Base-by-base conservation (phyloP, 2,329 filamentous ascomycete genomes). In the Pestalotiopsis sp. region DNA sequence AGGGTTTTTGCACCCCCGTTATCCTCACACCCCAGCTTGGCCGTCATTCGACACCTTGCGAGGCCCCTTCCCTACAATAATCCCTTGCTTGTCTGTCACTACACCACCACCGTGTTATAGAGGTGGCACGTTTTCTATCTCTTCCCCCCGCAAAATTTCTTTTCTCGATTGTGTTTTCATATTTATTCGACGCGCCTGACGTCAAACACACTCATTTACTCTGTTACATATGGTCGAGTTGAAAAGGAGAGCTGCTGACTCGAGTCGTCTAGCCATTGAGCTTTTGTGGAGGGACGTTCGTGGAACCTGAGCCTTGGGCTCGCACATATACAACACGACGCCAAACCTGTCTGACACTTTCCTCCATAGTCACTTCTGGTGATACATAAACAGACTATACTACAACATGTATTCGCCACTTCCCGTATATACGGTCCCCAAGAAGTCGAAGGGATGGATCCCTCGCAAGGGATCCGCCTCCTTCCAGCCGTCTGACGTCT, bases 391-490 rank as follows among this genome's bases (percentile, higher is more conserved):
- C 31, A 62, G 25, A 41, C 14, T 62, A 65, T 65, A 57, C 67
- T 69, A 69, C 70, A 69, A 66, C 52, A 78, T 78, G 76, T 77
- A 72, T 69, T 75, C 74, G 64, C 71, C 74, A 64, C 71, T 71
- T 65, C 71, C 76, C 17, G 62, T 70, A 20, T 73, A 74, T 38
- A 56, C 72, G 52, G 72, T 70, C 56, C 71, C 71, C 63, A 76
- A 74, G 17, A 62, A 62, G 73, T 74, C 73, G 67, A 65, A 72
- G 64, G 69, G 72, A 63, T 70, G 73, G 67, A 74, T 69, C 65
- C 66, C 62, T 66, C 52, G 68, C 62, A 75, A 70, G 49, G 73
- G 73, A 41, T 67, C 64, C 49, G 68, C 67, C 52, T 71, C 69
- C 61, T 69, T 68, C 56, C 67, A 45, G 17, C 39, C 71, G 68